Evolutionary conservation across 2,329 filamentous ascomycete species (phyloP).

Genomic region (Fusarium hostae): DNA sequence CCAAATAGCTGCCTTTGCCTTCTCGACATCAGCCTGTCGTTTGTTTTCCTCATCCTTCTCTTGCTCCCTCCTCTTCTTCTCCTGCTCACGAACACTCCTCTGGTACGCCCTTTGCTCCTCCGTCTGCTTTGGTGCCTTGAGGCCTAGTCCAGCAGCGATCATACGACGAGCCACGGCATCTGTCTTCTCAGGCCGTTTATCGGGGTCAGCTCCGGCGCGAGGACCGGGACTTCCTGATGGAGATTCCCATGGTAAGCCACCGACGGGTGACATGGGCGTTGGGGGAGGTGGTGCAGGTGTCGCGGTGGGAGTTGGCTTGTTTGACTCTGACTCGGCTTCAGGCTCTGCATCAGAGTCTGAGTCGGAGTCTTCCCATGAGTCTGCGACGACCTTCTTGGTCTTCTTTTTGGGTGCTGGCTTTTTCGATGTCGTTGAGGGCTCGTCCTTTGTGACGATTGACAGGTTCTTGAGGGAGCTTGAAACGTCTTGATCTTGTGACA

Average conservation of each 20-base stretch:
- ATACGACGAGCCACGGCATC: slow-evolving; percentile 89
- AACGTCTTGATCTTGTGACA: slow-evolving; percentile 44
- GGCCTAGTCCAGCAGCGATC: slow-evolving; percentile 88
- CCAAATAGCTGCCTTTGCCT: slow-evolving; percentile 88
- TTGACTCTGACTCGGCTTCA: slow-evolving; percentile 47
- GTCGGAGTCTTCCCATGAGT: slow-evolving; percentile 70
- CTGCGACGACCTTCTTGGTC: slow-evolving; percentile 48
- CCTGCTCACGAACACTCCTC: slow-evolving; percentile 82
- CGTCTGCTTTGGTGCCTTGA: slow-evolving; percentile 82
- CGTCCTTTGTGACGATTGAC: slow-evolving; percentile 42
- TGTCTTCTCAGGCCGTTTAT: slow-evolving; percentile 82
- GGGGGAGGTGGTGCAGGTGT: slow-evolving; percentile 68
- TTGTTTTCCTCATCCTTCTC: slow-evolving; percentile 74
- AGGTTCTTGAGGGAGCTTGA: slow-evolving; percentile 48
- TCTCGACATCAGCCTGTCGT: slow-evolving; percentile 73
- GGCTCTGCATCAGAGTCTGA: slow-evolving; percentile 54
- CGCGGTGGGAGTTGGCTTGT: slow-evolving; percentile 52
- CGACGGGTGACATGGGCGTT: slow-evolving; percentile 69
- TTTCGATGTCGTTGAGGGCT: slow-evolving; percentile 22
- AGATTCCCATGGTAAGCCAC: slow-evolving; percentile 39
- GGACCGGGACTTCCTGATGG: slow-evolving; percentile 19
- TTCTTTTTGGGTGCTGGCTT: slow-evolving; percentile 46
- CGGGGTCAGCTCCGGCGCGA: slow-evolving; percentile 16
- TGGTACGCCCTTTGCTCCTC: slow-evolving; percentile 93
- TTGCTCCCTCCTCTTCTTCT: slow-evolving; percentile 78